Conservation (phyloP, 2,329 filamentous ascomycete genomes). For the Orbilia oligospora region DNA sequence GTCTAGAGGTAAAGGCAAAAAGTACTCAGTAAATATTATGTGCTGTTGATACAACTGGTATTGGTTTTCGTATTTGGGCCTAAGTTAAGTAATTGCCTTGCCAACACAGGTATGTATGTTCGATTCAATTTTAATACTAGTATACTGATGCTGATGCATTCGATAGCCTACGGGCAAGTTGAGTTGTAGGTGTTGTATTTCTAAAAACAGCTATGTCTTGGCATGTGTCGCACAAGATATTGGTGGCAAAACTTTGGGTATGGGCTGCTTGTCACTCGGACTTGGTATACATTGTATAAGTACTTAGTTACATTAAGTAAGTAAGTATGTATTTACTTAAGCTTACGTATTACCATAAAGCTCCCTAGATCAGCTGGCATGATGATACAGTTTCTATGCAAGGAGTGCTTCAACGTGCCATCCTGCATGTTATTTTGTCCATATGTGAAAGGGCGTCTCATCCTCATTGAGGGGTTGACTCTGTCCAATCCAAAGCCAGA, state of each 20-base stretch:
- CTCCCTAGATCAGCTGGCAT: not conserved
- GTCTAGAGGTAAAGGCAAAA: no score
- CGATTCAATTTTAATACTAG: no score
- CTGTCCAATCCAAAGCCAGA: not conserved
- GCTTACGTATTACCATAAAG: not conserved
- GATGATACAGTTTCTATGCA: conserved; percentile 22
- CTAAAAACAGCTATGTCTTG: not conserved
- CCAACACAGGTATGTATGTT: not conserved
- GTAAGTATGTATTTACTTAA: no score
- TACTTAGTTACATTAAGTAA: no score
- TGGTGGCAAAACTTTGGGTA: no score
- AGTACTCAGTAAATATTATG: no score
- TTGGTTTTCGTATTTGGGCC: not conserved
- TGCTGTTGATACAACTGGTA: no score
- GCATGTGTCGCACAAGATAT: not conserved
- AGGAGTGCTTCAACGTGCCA: conserved; percentile 8
- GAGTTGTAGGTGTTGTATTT: conserved; percentile 24
- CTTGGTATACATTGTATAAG: no score
- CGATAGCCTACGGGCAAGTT: not conserved
- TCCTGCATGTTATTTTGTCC: conserved; percentile 17
- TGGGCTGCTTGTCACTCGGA: no score
- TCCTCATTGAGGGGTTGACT: not conserved
- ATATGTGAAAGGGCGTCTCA: conserved; percentile 9
- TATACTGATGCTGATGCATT: not conserved
- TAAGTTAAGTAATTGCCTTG: not conserved